Conservation (phyloP, 176 grass and related monocot species). For the Aegilops tauschii region DNA sequence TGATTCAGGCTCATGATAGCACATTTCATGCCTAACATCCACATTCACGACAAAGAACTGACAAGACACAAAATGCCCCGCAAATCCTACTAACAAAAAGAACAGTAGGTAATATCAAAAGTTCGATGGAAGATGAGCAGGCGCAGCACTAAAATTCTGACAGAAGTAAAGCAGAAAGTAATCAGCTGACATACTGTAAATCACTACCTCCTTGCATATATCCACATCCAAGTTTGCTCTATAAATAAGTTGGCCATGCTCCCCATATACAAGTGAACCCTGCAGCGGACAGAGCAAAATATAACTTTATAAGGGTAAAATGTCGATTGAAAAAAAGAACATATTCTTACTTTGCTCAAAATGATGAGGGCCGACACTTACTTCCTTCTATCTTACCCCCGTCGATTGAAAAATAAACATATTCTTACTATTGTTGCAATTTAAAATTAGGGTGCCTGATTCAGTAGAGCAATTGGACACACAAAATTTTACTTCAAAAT, state of each 20-base stretch:
- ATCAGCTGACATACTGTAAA: slow-evolving; percentile 12
- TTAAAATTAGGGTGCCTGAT: neutral
- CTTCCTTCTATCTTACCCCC: neutral
- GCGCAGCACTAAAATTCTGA: neutral
- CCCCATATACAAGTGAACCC: slow-evolving; percentile 88
- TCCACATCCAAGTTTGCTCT: slow-evolving; percentile 63
- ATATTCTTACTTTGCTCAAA: slow-evolving; percentile 12
- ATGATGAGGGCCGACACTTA: neutral
- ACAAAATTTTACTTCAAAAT: neutral
- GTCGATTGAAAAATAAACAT: neutral
- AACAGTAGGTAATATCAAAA: neutral
- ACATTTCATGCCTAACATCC: neutral
- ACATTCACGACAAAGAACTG: slow-evolving; percentile 13
- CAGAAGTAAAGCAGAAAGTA: slow-evolving; percentile 12
- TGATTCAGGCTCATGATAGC: neutral
- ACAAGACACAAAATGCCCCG: neutral
- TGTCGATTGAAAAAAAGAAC: neutral
- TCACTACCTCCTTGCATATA: slow-evolving; percentile 75
- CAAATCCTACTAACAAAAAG: slow-evolving; percentile 12
- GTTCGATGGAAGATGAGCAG: neutral
- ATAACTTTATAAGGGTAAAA: neutral
- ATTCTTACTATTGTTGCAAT: neutral
- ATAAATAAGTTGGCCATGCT: slow-evolving; percentile 61
- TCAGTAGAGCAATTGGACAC: neutral
- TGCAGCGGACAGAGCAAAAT: slow-evolving; percentile 35